Evolutionary conservation across 129 eudicot genomes (phyloP), one percentile per base, ranked within the genome.

Genomic region (Chrysanthemum lavandulifolium): DNA sequence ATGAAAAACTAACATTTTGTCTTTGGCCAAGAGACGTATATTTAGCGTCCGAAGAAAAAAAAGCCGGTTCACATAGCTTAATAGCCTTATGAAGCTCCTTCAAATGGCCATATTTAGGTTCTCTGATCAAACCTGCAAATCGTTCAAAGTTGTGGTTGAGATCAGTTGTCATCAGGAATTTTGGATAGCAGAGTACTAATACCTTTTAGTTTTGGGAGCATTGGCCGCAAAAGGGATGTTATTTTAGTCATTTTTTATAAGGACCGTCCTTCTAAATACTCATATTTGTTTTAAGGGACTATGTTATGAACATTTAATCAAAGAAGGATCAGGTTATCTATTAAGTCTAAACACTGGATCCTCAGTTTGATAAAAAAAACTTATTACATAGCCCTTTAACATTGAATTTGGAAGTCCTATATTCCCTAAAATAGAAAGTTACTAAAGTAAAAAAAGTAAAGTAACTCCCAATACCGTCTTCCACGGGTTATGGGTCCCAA

Each of bases 41-140:
- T 12, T 56, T 83, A 27, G 97, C 84, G 56, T 90, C 85, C 3
- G 97, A 83, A 68, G 99, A 87, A 69, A 87, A 78, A 54, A 94
- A 73, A 18, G 94, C 94, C 0, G 13, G 82, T 73, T 90, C 97
- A 61, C 96, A 86, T 45, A 90, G 84, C 84, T 90, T 94, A 68
- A 94, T 90, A 21, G 97, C 96, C 57, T 66, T 85, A 71, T 94
- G 99, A 69, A 94, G 94, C 83, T 94, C 91, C 64, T 81, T 90
- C 66, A 94, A 70, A 71, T 94, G 99, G 50, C 96, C 87, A 40
- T 86, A 90, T 73, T 94, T 94, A 4, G 99, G 99, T 78, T 94
- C 94, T 79, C 99, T 88, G 45, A 85, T 79, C 82, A 90, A 31
- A 63, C 99, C 99, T 94, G 84, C 62, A 76, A 13, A 61, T 3